These are phyloP conservation scores for Ormosia semicastrata DNA, from an alignment of 306 rosid genomes.

Conservation along the genomic window DNA sequence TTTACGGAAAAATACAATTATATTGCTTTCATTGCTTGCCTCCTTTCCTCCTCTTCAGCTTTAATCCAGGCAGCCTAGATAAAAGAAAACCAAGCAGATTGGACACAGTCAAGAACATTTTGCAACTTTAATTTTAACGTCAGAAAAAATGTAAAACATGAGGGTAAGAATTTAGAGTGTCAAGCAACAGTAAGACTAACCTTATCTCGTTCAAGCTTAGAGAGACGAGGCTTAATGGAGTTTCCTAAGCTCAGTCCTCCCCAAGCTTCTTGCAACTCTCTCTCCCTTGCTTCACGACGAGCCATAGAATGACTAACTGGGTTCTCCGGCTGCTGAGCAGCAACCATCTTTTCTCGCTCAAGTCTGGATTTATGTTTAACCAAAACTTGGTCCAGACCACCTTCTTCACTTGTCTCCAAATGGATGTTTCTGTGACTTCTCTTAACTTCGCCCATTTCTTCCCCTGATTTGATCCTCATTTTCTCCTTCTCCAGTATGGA, in stretches of 20 bases:
- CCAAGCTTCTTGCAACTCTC: slow-evolving; percentile 82
- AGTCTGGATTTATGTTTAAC: slow-evolving; percentile 73
- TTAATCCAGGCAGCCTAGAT: slow-evolving; percentile 87
- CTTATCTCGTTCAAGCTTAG: slow-evolving; percentile 86
- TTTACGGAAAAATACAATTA: not conserved
- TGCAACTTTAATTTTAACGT: not conserved
- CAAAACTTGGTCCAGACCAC: slow-evolving; percentile 64
- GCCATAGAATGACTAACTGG: slow-evolving; percentile 33
- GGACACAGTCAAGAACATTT: slow-evolving; percentile 11
- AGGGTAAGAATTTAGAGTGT: not conserved
- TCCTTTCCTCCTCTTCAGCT: slow-evolving; percentile 85
- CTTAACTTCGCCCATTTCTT: slow-evolving; percentile 38
- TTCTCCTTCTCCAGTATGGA: slow-evolving; percentile 83
- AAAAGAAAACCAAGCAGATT: slow-evolving; percentile 10
- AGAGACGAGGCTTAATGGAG: slow-evolving; percentile 70
- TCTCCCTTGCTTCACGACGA: slow-evolving; percentile 82
- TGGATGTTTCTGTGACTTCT: slow-evolving; percentile 33
- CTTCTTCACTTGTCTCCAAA: slow-evolving; percentile 35
- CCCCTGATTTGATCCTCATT: slow-evolving; percentile 42
- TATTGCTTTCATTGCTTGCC: slow-evolving; percentile 32
- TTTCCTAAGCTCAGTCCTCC: slow-evolving; percentile 83
- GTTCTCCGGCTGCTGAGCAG: slow-evolving; percentile 54
- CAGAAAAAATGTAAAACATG: not conserved
- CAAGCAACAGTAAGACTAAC: slow-evolving; percentile 38
- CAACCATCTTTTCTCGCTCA: slow-evolving; percentile 71